phyloP scores from a whole-genome alignment of 192 early-diverging fungal genomes.

The Phycomyces nitens region DNA sequence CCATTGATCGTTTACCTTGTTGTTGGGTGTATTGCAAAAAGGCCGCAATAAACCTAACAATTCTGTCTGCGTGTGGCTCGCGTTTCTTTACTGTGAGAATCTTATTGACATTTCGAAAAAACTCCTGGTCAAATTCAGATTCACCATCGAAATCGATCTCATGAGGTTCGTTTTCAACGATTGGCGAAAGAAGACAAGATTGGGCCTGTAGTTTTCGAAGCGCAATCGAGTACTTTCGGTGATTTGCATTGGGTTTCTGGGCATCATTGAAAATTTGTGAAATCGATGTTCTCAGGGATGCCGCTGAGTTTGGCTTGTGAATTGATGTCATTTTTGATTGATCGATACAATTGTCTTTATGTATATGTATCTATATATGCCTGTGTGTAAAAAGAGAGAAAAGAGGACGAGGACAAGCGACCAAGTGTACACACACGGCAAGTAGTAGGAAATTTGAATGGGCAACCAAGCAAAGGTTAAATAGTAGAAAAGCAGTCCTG shows the following conservation, averaged over 20 bases:
- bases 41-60: constrained; percentile 68
- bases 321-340: neutral
- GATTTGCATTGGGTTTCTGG: constrained; percentile 59
- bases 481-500: too few relatives aligned
- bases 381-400: too few relatives aligned
- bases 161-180: constrained; percentile 29
- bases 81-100: constrained; percentile 73
- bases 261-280: constrained; percentile 75
- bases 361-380: too few relatives aligned
- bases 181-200: constrained; percentile 52
- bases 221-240: constrained; percentile 43
- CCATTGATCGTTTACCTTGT: constrained; percentile 46
- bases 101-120: constrained; percentile 77
- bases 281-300: constrained; percentile 42
- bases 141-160: constrained; percentile 49
- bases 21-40: constrained; percentile 72
- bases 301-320: neutral
- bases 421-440: too few relatives aligned
- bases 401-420: too few relatives aligned
- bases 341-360: too few relatives aligned
- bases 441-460: too few relatives aligned
- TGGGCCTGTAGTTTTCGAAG: constrained; percentile 42
- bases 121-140: constrained; percentile 67
- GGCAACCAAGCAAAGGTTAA: too few relatives aligned
- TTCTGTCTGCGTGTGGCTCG: constrained; percentile 64